A percentile compares a stretch with the other conserved stretches of the same genome.
These are phyloP conservation scores for Gilbertella persicaria DNA, from an alignment of 371 early-diverging fungal genomes.

Conservation along the genomic window DNA sequence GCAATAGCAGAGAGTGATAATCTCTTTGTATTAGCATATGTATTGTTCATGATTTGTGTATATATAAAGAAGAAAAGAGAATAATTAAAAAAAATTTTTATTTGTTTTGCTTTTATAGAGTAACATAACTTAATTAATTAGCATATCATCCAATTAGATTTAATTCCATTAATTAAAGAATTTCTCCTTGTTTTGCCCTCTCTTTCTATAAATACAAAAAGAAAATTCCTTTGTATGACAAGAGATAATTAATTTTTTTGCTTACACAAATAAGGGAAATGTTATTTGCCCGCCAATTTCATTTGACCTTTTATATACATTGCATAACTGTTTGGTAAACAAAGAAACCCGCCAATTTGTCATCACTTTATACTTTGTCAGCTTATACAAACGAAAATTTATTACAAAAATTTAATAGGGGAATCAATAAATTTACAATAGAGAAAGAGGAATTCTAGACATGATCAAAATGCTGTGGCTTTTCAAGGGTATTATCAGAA, in stretches of 20 bases:
- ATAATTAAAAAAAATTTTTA: background rate
- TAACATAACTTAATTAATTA: background rate
- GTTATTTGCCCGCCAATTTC: too few species aligned
- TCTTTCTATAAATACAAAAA: background rate
- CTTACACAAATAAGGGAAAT: background rate
- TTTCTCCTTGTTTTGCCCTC: background rate
- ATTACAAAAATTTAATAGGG: too few species aligned
- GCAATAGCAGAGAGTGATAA: conserved; percentile 6
- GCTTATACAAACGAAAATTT: too few species aligned
- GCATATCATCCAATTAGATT: background rate
- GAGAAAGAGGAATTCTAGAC: too few species aligned
- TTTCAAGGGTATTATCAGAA: too few species aligned
- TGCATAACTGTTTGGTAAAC: background rate
- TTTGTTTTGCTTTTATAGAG: background rate
- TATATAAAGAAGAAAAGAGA: background rate
- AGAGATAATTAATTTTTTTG: background rate
- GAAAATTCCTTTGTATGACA: background rate
- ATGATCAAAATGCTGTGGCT: too few species aligned
- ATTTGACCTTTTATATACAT: background rate
- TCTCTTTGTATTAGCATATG: conserved; percentile 8
- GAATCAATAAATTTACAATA: too few species aligned
- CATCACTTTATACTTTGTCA: too few species aligned
- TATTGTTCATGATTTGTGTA: background rate
- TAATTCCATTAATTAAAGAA: background rate
- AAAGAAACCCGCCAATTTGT: background rate